phyloP scores from a whole-genome alignment of 2,329 filamentous ascomycete genomes.

The Sarocladiaceae sp. region DNA sequence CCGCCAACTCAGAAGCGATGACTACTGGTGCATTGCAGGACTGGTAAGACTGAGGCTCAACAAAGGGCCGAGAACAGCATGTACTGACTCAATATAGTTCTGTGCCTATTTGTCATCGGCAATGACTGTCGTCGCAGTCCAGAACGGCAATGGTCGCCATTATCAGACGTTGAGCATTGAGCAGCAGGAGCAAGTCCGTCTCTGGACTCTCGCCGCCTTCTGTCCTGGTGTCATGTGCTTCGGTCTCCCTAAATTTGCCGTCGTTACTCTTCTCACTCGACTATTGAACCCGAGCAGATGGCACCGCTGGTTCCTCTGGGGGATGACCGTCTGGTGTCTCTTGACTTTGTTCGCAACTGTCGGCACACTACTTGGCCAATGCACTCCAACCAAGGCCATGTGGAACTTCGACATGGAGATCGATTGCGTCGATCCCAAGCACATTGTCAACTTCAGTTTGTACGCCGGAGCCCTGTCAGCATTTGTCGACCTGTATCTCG shows the following conservation, averaged over 20 bases:
- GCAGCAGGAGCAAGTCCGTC: slow-evolving; percentile 24
- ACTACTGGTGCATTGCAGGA: slow-evolving; percentile 14
- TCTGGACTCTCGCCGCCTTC: slow-evolving; percentile 33
- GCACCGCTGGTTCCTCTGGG: slow-evolving; percentile 33
- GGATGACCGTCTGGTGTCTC: slow-evolving; percentile 24
- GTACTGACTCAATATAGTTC: no score
- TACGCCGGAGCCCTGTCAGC: slow-evolving; percentile 31
- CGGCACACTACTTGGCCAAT: slow-evolving; percentile 37
- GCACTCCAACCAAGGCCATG: slow-evolving; percentile 30
- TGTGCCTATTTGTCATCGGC: slow-evolving; percentile 28
- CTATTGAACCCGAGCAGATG: slow-evolving; percentile 30
- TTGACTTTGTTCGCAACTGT: slow-evolving; percentile 29
- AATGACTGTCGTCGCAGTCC: slow-evolving; percentile 29
- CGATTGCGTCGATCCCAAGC: slow-evolving; percentile 28
- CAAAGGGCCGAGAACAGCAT: no score
- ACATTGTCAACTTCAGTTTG: slow-evolving; percentile 35
- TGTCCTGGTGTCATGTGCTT: slow-evolving; percentile 34
- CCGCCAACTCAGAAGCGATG: slow-evolving; percentile 14
- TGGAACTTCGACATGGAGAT: slow-evolving; percentile 33
- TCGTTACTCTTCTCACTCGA: slow-evolving; percentile 31
- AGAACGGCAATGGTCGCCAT: slow-evolving; percentile 35
- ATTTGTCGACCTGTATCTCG: slow-evolving; percentile 36
- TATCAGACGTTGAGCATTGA: slow-evolving; percentile 23
- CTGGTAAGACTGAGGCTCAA: no score
- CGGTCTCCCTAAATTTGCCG: slow-evolving; percentile 36